phyloP scores from a whole-genome alignment of 2,329 filamentous ascomycete genomes.

The Trichoderma sp. region DNA sequence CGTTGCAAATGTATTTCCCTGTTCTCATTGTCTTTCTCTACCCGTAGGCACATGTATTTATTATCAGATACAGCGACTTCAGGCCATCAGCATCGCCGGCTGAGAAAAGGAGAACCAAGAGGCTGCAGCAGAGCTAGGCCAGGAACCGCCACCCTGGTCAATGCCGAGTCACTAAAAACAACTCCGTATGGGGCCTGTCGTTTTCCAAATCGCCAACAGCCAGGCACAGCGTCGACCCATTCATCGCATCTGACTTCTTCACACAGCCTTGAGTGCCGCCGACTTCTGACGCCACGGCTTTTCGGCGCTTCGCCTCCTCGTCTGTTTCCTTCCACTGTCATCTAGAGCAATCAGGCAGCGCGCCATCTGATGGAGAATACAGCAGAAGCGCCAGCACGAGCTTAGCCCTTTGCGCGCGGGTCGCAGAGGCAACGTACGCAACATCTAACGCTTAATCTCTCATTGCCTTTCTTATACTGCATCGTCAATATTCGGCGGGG shows the following conservation, averaged over 20 bases:
- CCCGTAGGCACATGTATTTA: too few relatives aligned
- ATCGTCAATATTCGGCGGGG: background rate
- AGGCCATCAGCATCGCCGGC: background rate
- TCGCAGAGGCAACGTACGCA: background rate
- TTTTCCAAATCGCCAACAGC: background rate
- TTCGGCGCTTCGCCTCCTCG: background rate
- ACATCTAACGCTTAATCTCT: background rate
- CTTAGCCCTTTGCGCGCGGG: conserved; percentile 2
- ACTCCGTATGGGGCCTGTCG: background rate
- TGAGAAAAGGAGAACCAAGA: background rate
- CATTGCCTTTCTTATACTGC: background rate
- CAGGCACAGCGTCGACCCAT: background rate
- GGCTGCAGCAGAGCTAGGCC: background rate
- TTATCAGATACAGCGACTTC: too few relatives aligned
- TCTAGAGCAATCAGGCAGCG: background rate
- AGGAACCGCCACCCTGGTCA: background rate
- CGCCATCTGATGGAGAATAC: background rate
- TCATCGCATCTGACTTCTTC: background rate
- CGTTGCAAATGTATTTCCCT: background rate
- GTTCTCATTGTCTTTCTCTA: background rate
- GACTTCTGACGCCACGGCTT: background rate
- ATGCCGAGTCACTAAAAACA: background rate
- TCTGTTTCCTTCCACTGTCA: background rate
- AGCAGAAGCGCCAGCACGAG: conserved; percentile 1
- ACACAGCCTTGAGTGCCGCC: background rate